Conservation (phyloP, 2,329 filamentous ascomycete species). For the Aureobasidium sp. region DNA sequence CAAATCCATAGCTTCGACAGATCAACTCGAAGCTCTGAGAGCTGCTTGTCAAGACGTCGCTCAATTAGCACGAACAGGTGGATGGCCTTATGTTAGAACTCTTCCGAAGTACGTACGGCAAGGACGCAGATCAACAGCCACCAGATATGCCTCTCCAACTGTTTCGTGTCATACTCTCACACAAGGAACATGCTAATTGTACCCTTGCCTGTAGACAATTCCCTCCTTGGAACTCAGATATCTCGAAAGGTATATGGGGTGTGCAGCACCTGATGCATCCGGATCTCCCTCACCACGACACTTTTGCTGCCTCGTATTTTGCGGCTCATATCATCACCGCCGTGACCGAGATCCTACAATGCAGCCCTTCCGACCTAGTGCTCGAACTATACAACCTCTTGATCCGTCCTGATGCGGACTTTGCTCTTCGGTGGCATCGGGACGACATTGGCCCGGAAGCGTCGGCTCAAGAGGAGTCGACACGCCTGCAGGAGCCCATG, state of each 20-base stretch:
- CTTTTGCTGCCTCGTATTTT: conserved; percentile 68
- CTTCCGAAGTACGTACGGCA: conserved; percentile 53
- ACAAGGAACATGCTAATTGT: too few species aligned
- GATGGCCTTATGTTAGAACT: conserved; percentile 76
- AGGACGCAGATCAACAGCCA: too few species aligned
- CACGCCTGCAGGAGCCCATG: conserved; percentile 52
- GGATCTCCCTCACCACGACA: conserved; percentile 50
- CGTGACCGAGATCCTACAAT: conserved; percentile 57
- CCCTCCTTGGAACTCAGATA: conserved; percentile 65
- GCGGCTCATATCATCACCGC: conserved; percentile 55
- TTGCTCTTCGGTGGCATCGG: conserved; percentile 75
- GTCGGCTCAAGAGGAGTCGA: conserved; percentile 58
- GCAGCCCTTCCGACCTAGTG: conserved; percentile 54
- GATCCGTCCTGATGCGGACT: conserved; percentile 63
- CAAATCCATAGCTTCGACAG: conserved; percentile 25
- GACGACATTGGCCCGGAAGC: conserved; percentile 71
- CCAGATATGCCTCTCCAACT: too few species aligned
- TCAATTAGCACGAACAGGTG: conserved; percentile 56
- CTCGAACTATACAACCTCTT: conserved; percentile 88
- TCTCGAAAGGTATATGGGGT: conserved; percentile 70
- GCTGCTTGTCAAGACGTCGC: conserved; percentile 53
- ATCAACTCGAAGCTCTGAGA: conserved; percentile 54
- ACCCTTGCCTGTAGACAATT: conserved; percentile 51
- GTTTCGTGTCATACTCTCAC: too few species aligned
- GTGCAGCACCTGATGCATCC: conserved; percentile 81